A percentile compares a stretch with the other conserved stretches of the same genome.
Evolutionary conservation across 805 yeast species (phyloP).

Genomic region (Saccharomycopsis sp.): DNA sequence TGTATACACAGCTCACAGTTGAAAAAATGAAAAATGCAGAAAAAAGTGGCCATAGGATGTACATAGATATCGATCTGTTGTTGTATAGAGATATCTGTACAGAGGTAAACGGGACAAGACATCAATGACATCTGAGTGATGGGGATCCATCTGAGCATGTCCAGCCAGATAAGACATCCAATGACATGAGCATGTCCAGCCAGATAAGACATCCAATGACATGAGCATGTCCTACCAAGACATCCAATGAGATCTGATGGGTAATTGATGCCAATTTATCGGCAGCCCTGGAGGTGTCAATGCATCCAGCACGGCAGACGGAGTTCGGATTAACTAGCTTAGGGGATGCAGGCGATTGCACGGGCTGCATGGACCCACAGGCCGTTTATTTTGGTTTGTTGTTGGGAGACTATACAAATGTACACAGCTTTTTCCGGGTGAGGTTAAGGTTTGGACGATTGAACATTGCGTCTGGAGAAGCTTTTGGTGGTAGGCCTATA

Average conservation of each 20-base stretch:
- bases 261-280: too few species aligned
- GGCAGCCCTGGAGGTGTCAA: too few species aligned
- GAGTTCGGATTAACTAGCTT: too few species aligned
- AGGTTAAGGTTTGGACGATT: neutral
- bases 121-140: too few species aligned
- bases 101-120: neutral
- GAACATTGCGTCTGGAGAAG: neutral
- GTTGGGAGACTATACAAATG: neutral
- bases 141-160: too few species aligned
- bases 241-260: neutral
- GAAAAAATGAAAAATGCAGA: neutral
- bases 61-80: neutral
- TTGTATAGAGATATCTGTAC: too few species aligned
- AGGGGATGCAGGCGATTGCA: neutral
- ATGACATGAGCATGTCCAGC: neutral
- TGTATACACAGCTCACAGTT: neutral
- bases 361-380: conserved; percentile 1
- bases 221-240: neutral
- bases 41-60: neutral
- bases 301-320: too few species aligned
- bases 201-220: neutral
- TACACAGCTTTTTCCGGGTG: neutral
- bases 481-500: neutral
- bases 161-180: neutral
- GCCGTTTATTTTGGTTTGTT: neutral